Conservation (phyloP, 805 yeast genomes). For the Candida berthetii region DNA sequence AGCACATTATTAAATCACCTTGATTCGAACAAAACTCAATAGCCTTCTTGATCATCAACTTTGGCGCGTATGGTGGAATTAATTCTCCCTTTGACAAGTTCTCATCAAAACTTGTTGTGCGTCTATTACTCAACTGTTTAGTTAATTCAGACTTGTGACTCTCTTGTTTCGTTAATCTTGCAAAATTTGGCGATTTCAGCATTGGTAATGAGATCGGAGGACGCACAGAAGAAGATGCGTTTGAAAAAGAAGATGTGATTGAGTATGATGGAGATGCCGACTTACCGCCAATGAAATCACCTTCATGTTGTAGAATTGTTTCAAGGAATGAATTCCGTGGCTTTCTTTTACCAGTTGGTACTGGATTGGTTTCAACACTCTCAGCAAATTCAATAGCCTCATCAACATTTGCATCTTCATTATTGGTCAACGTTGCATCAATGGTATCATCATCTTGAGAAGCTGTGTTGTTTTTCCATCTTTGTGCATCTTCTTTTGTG, state of each 20-base stretch:
- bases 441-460: neutral
- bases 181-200: constrained; percentile 1
- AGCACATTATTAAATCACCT: constrained; percentile 60
- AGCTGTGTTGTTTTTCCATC: constrained; percentile 11
- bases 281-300: neutral
- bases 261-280: constrained; percentile 7
- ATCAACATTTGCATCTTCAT: constrained; percentile 4
- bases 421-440: neutral
- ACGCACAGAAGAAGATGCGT: neutral
- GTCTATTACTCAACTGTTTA: constrained; percentile 16
- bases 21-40: constrained; percentile 49
- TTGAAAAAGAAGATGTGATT: constrained; percentile 1
- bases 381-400: constrained; percentile 13
- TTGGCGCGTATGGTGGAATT: constrained; percentile 54
- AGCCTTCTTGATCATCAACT: constrained; percentile 41
- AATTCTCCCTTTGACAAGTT: neutral
- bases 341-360: constrained; percentile 6
- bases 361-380: constrained; percentile 9
- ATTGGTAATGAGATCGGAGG: constrained; percentile 1
- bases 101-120: neutral
- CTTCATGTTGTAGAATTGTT: constrained; percentile 14
- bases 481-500: constrained; percentile 12
- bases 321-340: constrained; percentile 20
- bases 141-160: constrained; percentile 18
- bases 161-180: constrained; percentile 2